Percentiles rank a stretch among this genome's conserved stretches.
These are phyloP conservation scores for Scheffersomyces amazonensis DNA, from an alignment of 805 yeast genomes.

Conservation along the genomic window DNA sequence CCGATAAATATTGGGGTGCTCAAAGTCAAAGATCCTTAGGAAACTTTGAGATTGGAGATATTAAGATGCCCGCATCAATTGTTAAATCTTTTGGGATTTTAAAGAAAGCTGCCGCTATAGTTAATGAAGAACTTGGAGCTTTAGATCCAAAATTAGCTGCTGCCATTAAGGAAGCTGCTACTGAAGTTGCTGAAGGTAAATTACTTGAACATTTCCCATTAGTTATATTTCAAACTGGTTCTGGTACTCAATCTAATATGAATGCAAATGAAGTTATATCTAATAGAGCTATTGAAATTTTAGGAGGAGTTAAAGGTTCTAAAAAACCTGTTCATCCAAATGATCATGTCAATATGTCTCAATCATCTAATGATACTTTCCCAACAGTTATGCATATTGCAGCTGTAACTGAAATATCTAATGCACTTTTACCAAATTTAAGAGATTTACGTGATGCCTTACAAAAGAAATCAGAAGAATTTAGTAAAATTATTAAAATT, in stretches of 20 bases:
- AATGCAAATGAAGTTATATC: slow-evolving; percentile 40
- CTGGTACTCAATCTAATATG: slow-evolving; percentile 41
- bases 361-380: slow-evolving; percentile 37
- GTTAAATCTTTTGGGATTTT: slow-evolving; percentile 34
- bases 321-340: slow-evolving; percentile 39
- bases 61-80: slow-evolving; percentile 34
- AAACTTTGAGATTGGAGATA: slow-evolving; percentile 37
- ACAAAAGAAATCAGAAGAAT: slow-evolving; percentile 26
- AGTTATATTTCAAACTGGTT: slow-evolving; percentile 39
- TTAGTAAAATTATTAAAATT: slow-evolving; percentile 33
- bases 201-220: slow-evolving; percentile 39
- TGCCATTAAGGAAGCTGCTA: slow-evolving; percentile 36
- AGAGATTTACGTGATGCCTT: slow-evolving; percentile 31
- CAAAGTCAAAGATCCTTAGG: slow-evolving; percentile 37
- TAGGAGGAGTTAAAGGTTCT: slow-evolving; percentile 35
- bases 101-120: slow-evolving; percentile 38
- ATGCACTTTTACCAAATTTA: slow-evolving; percentile 29
- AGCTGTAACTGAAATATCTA: slow-evolving; percentile 32
- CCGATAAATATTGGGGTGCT: slow-evolving; percentile 37
- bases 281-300: slow-evolving; percentile 37
- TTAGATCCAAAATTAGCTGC: slow-evolving; percentile 29
- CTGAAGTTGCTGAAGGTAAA: slow-evolving; percentile 37
- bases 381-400: slow-evolving; percentile 43
- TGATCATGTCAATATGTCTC: slow-evolving; percentile 40
- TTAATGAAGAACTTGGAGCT: slow-evolving; percentile 30